These are phyloP conservation scores for Pythium phragmitis DNA, from an alignment of 352 stramenopile species.

Conservation along the genomic window DNA sequence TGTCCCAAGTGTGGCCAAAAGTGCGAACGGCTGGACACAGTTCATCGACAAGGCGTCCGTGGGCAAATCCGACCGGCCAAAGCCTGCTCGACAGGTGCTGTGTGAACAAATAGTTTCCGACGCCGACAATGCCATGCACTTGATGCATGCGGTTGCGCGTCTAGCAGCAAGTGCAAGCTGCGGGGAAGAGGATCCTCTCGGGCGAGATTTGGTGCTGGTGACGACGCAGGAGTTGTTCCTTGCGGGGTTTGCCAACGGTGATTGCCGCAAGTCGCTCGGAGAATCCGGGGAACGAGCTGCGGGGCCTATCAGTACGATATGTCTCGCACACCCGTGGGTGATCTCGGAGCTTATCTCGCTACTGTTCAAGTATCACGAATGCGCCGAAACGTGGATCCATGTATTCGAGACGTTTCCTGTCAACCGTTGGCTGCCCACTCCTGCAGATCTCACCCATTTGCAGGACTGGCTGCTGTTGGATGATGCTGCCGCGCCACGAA, in stretches of 20 bases:
- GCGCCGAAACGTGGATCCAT: conserved; percentile 73
- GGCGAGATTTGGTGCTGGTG: conserved; percentile 27
- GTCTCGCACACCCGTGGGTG: conserved; percentile 33
- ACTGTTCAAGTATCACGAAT: conserved; percentile 74
- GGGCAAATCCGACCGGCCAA: conserved; percentile 29
- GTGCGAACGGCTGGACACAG: conserved; percentile 50
- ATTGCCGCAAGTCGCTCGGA: conserved; percentile 29
- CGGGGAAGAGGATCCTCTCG: conserved; percentile 18
- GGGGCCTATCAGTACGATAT: conserved; percentile 37
- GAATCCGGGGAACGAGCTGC: conserved; percentile 32
- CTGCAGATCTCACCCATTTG: conserved; percentile 61
- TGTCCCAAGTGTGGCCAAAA: conserved; percentile 64
- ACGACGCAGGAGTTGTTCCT: conserved; percentile 33
- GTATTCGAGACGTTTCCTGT: conserved; percentile 87
- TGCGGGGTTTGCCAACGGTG: conserved; percentile 20
- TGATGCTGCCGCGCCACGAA: conserved; percentile 57
- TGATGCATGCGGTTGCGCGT: conserved; percentile 71
- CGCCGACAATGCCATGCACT: conserved; percentile 60
- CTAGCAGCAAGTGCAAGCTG: conserved; percentile 34
- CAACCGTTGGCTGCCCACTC: conserved; percentile 76
- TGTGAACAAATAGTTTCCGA: conserved; percentile 63
- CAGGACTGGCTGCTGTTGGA: conserved; percentile 85
- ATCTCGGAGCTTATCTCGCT: conserved; percentile 43
- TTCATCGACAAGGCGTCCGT: conserved; percentile 57
- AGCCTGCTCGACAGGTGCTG: conserved; percentile 44